Conservation (phyloP, 768 basidiomycete genomes). For the Russula earlei region DNA sequence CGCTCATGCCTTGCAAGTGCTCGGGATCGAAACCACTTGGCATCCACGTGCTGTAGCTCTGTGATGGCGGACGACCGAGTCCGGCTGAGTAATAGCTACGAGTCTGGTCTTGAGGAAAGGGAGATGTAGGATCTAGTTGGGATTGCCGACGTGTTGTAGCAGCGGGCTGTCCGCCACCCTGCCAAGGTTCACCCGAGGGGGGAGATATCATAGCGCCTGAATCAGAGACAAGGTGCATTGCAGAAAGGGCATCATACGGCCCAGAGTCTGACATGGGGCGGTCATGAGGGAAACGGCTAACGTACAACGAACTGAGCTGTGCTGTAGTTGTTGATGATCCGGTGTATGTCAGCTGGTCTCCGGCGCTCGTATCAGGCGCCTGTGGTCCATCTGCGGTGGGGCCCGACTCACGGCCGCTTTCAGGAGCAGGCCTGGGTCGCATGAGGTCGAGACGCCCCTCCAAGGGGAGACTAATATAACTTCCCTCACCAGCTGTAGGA, state of each 20-base stretch:
- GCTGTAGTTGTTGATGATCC: neutral
- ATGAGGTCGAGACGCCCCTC: constrained; percentile 86
- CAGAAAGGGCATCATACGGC: neutral
- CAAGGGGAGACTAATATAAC: constrained; percentile 74
- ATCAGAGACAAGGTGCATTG: neutral
- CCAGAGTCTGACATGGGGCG: neutral
- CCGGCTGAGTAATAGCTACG: constrained; percentile 9
- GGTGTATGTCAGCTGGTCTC: neutral
- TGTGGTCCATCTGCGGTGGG: neutral
- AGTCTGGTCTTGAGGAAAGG: constrained; percentile 18
- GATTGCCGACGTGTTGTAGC: neutral
- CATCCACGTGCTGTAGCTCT: neutral
- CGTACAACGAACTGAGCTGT: neutral
- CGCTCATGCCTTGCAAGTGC: constrained; percentile 13
- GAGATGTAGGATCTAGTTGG: constrained; percentile 18
- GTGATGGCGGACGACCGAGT: neutral
- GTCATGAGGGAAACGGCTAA: neutral
- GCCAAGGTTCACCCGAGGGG: constrained; percentile 5
- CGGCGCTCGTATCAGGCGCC: neutral
- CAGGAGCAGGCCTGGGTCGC: constrained; percentile 36
- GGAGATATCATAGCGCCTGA: neutral
- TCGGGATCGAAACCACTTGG: neutral
- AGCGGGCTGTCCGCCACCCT: constrained; percentile 7
- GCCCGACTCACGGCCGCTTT: constrained; percentile 4
- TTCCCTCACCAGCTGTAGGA: constrained; percentile 41